Base-by-base conservation (phyloP, 2,329 filamentous ascomycete genomes). In the Madurella mycetomatis region DNA sequence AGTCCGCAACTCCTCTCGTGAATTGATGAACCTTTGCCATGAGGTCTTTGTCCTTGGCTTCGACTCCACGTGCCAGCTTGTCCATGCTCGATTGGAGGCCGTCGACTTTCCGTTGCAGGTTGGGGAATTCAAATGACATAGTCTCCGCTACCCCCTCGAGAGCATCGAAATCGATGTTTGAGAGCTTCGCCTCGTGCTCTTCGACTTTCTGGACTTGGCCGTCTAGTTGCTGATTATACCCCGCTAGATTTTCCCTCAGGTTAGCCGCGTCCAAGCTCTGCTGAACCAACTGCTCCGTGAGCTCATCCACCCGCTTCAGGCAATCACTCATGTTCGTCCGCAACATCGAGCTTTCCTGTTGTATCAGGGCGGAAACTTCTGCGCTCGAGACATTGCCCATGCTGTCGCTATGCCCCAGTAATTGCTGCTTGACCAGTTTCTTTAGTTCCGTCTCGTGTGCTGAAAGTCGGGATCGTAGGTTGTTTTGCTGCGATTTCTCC, bases 161-260 rank as follows among this genome's bases (percentile, higher is more conserved):
- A 12, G 32, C 51, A 3, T 56, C 50, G 7, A 51, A 41, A 40
- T 61, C 58, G 7, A 62, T 15, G 11, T 44, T 42, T 12, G 43
- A 48, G 4, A 62, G 50, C 13, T 53, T 59, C 9, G 34, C 15
- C 17, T 56, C 56, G 15, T 55, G 54, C 9, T 50, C 51, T n/a
- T 52, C 47, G 12, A 55, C 32, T 16, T 49, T 46, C 16, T 49
- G 37, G 30, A 25, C 51, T 17, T 52, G 51, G 1, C 44, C 31
- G 2, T 50, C 45, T 9, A 57, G 19, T 19, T 50, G 41, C 43
- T 51, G 39, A 17, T 37, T 7, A 17, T 39, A 50, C 4, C 17
- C 12, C 12, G 46, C n/a, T 9, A 56, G 5, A 15, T 5, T 13
- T 17, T 18, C 15, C 17, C 52, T 47, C 1, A 58, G 40, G 4